These are phyloP conservation scores for Chytriomyces confervae DNA, from an alignment of 192 early-diverging fungal genomes.

Conservation along the genomic window DNA sequence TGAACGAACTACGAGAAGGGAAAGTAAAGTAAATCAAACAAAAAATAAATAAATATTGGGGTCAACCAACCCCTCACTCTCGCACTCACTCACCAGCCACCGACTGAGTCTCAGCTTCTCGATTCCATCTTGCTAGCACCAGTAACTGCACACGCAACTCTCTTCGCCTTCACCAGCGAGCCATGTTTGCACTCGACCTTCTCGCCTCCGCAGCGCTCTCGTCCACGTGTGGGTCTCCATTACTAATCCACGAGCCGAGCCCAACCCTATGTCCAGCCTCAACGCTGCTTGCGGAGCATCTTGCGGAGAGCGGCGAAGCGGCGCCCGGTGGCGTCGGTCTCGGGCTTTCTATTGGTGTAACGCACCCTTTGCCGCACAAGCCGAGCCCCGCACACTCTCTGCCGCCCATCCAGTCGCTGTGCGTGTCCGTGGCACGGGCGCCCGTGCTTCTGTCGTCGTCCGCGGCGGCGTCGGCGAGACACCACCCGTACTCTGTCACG, in stretches of 20 bases:
- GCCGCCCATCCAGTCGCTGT: neutral
- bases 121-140: too few species aligned
- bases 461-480: neutral
- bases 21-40: neutral
- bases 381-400: neutral
- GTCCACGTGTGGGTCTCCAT: neutral
- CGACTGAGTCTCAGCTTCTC: neutral
- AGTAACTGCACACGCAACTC: neutral
- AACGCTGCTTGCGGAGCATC: neutral
- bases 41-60: neutral
- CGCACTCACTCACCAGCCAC: neutral
- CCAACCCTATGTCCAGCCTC: neutral
- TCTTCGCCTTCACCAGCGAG: neutral
- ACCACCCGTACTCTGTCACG: neutral
- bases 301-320: neutral
- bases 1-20: neutral
- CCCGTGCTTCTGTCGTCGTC: neutral
- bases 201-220: neutral
- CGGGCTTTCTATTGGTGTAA: neutral
- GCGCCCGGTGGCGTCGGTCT: neutral
- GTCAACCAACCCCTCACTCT: neutral
- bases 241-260: neutral
- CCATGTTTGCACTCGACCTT: slow-evolving; percentile 1
- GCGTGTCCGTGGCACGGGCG: neutral
- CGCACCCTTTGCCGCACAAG: neutral